phyloP scores from a whole-genome alignment of 345 rosid genomes.

The Populus ilicifolia region DNA sequence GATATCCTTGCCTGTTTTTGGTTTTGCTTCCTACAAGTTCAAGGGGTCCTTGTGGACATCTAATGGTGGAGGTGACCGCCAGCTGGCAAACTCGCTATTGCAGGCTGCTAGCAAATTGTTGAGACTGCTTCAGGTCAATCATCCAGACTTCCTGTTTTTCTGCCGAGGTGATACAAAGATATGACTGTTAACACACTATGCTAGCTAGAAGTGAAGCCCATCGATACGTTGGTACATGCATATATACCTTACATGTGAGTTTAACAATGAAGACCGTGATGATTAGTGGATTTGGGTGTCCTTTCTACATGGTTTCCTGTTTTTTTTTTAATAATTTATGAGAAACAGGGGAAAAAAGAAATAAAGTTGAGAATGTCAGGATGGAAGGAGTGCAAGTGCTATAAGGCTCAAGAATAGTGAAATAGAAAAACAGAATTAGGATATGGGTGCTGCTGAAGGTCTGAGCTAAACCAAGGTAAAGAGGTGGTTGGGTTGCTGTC shows the following conservation, averaged over 20 bases:
- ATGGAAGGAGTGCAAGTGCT: conserved; percentile 13
- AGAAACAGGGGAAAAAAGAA: conserved; percentile 7
- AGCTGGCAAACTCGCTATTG: conserved; percentile 16
- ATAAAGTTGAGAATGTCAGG: background rate
- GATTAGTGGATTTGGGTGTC: conserved; percentile 10
- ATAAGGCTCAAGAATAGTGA: conserved; percentile 15
- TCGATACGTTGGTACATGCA: background rate
- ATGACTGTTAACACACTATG: background rate
- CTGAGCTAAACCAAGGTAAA: conserved; percentile 13
- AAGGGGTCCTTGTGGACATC: conserved; percentile 28
- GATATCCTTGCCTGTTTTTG: conserved; percentile 27
- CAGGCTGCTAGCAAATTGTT: conserved; percentile 24
- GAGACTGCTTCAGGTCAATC: conserved; percentile 19
- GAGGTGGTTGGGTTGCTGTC: conserved; percentile 8
- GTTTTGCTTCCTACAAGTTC: conserved; percentile 30
- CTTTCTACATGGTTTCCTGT: background rate
- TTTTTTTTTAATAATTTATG: background rate
- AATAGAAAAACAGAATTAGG: conserved; percentile 7
- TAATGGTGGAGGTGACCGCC: conserved; percentile 11
- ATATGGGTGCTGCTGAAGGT: conserved; percentile 14
- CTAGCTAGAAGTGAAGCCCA: background rate
- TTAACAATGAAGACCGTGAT: background rate
- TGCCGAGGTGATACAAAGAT: conserved; percentile 6
- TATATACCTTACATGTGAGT: background rate
- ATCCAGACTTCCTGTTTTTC: conserved; percentile 32